Percentiles rank a stretch among this genome's conserved stretches.
Conservation (phyloP, 2,329 filamentous ascomycete genomes). For the Fusarium nanum region DNA sequence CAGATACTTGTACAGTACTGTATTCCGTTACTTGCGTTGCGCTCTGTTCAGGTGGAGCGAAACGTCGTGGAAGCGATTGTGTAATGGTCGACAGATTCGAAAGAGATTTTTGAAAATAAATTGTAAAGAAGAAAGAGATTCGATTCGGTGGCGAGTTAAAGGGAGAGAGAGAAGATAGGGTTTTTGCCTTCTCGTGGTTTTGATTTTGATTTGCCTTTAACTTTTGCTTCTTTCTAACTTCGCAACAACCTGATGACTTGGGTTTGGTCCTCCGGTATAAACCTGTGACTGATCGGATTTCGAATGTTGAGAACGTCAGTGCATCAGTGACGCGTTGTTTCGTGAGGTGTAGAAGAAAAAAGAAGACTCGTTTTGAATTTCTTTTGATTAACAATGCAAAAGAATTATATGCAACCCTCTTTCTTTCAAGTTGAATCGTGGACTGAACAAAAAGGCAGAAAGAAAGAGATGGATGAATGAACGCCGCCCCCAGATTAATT, state of each 20-base stretch:
- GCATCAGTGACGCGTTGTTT: conserved; percentile 3
- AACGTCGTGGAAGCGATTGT: conserved; percentile 34
- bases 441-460: not conserved
- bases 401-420: not conserved
- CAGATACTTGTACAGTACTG: not conserved
- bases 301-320: not conserved
- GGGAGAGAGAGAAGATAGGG: not conserved
- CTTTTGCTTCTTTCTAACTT: conserved; percentile 22
- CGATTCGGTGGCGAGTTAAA: not conserved
- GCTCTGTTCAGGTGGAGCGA: conserved; percentile 29
- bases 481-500: conserved; percentile 5
- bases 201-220: not conserved
- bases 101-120: not conserved
- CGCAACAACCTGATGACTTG: conserved; percentile 18
- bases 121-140: not conserved
- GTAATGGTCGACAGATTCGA: conserved; percentile 16
- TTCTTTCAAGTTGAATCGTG: not conserved
- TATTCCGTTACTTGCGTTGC: not conserved
- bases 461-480: not conserved
- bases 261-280: conserved; percentile 11
- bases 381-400: conserved; percentile 7
- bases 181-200: not conserved
- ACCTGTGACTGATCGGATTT: conserved; percentile 25
- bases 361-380: not conserved
- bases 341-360: not conserved